A percentile compares a stretch with the other conserved stretches of the same genome.
Evolutionary conservation across 306 rosid species (phyloP).

Genomic region (Sindora glabra): DNA sequence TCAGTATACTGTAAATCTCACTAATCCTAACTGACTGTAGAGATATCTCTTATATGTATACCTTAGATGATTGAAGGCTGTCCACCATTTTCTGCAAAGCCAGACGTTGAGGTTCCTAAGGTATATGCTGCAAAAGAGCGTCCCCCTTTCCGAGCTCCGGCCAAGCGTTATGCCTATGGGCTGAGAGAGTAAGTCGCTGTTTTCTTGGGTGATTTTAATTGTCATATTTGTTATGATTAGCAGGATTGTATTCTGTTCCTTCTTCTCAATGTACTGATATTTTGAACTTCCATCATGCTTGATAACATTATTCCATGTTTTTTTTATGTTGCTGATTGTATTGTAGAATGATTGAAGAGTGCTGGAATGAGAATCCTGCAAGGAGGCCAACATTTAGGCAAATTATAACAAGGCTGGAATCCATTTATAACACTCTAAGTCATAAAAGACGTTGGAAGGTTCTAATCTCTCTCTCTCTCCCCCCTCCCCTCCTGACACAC

Average conservation of each 20-base stretch:
- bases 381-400: conserved; percentile 84
- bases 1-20: too few relatives aligned
- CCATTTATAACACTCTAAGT: conserved; percentile 46
- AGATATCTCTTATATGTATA: conserved; percentile 22
- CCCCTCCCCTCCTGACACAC: too few relatives aligned
- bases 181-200: conserved; percentile 55
- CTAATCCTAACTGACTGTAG: conserved; percentile 6
- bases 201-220: conserved; percentile 4
- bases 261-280: too few relatives aligned
- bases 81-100: conserved; percentile 57
- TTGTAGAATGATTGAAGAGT: conserved; percentile 75
- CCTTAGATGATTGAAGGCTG: conserved; percentile 89
- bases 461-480: conserved; percentile 17
- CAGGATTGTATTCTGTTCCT: too few relatives aligned
- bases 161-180: conserved; percentile 68
- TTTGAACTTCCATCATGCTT: too few relatives aligned
- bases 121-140: conserved; percentile 59
- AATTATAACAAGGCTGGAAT: conserved; percentile 62
- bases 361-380: conserved; percentile 86
- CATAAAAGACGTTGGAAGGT: conserved; percentile 91
- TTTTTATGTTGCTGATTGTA: conserved; percentile 1
- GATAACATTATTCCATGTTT: neutral
- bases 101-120: conserved; percentile 59
- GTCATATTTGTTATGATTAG: neutral
- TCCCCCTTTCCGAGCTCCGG: conserved; percentile 76